Percentiles rank a stretch among this genome's conserved stretches.
phyloP scores from a whole-genome alignment of 2,329 filamentous ascomycete genomes.

The Diplodia sapinea region DNA sequence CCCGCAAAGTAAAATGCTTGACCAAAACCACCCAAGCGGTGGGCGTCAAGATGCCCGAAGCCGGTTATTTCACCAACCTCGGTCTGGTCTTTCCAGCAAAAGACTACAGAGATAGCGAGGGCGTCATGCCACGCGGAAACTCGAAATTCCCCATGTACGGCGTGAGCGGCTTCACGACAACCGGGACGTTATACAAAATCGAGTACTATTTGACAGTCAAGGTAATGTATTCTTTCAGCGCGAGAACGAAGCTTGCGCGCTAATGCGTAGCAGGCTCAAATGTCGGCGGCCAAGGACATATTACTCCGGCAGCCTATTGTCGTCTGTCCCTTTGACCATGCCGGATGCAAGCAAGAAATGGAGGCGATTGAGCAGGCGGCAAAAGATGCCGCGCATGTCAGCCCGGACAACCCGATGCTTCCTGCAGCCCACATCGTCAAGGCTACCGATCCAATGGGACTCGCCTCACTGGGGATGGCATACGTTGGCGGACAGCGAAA shows the following conservation, averaged over 20 bases:
- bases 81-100: slow-evolving; percentile 90
- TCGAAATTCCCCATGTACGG: slow-evolving; percentile 88
- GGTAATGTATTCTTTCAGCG: slow-evolving; percentile 59
- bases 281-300: slow-evolving; percentile 88
- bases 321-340: slow-evolving; percentile 92
- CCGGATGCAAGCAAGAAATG: slow-evolving; percentile 97
- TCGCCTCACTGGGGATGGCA: slow-evolving; percentile 65
- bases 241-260: background rate
- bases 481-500: slow-evolving; percentile 68
- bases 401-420: slow-evolving; percentile 90
- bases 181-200: slow-evolving; percentile 94
- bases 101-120: slow-evolving; percentile 84
- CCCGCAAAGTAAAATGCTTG: slow-evolving; percentile 85
- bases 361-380: slow-evolving; percentile 96
- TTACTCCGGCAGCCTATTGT: slow-evolving; percentile 89
- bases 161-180: slow-evolving; percentile 89
- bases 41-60: slow-evolving; percentile 83
- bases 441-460: slow-evolving; percentile 71
- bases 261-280: slow-evolving; percentile 69
- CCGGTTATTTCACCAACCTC: slow-evolving; percentile 90
- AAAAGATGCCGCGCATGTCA: slow-evolving; percentile 86
- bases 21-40: slow-evolving; percentile 83
- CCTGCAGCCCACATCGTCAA: slow-evolving; percentile 83
- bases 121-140: slow-evolving; percentile 83
- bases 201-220: slow-evolving; percentile 96